A percentile compares a stretch with the other conserved stretches of the same genome.
Conservation (phyloP, 257 asterid genomes). For the Solanum virginianum region DNA sequence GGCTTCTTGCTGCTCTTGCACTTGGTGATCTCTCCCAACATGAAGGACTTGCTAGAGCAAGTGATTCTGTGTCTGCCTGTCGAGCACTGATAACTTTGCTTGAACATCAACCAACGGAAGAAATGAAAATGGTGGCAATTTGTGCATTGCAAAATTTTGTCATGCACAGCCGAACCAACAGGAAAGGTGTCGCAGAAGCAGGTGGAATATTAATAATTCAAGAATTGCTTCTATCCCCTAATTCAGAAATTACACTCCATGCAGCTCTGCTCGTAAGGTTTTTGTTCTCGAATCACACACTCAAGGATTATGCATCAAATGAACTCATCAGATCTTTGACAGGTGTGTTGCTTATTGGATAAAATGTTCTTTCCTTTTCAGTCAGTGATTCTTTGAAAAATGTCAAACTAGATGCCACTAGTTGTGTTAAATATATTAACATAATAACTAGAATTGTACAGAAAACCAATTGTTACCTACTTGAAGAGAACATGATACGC, state of each 20-base stretch:
- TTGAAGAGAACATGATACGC: background rate
- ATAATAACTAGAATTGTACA: background rate
- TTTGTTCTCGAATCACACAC: slow-evolving; percentile 79
- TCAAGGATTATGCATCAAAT: slow-evolving; percentile 69
- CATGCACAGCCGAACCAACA: slow-evolving; percentile 73
- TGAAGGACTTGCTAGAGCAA: slow-evolving; percentile 76
- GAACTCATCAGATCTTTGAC: slow-evolving; percentile 69
- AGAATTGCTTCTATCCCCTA: slow-evolving; percentile 51
- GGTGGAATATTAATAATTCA: slow-evolving; percentile 71
- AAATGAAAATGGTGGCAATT: slow-evolving; percentile 63
- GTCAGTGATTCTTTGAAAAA: background rate
- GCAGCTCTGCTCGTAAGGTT: slow-evolving; percentile 56
- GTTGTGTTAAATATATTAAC: background rate
- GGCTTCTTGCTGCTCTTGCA: slow-evolving; percentile 73
- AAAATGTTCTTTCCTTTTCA: background rate
- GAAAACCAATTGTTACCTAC: background rate
- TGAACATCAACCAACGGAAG: slow-evolving; percentile 65
- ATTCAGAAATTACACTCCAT: slow-evolving; percentile 54
- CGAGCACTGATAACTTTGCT: slow-evolving; percentile 58
- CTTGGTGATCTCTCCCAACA: slow-evolving; percentile 89
- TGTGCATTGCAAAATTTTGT: slow-evolving; percentile 83
- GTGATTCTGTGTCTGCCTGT: slow-evolving; percentile 65
- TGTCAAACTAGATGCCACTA: background rate
- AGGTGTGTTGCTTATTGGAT: slow-evolving; percentile 27
- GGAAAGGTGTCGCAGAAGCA: slow-evolving; percentile 77